phyloP scores from a whole-genome alignment of 306 rosid species.

The Trifolium repens region DNA sequence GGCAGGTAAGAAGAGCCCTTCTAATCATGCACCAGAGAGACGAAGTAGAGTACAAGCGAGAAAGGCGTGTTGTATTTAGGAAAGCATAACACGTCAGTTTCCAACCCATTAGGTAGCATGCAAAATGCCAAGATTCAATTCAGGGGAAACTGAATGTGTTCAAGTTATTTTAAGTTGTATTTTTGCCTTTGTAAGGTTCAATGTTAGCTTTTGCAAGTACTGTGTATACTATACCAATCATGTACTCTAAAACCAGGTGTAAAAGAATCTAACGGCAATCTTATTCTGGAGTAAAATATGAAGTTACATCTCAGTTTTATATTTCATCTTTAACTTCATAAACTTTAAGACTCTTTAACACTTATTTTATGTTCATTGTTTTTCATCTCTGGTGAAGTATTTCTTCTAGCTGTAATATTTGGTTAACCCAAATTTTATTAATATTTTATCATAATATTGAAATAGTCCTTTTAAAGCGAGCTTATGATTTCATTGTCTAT shows the following conservation, averaged over 20 bases:
- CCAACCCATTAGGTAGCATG: neutral
- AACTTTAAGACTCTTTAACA: too few relatives aligned
- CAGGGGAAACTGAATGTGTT: slow-evolving; percentile 11
- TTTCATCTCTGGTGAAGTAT: too few relatives aligned
- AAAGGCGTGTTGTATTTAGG: slow-evolving; percentile 75
- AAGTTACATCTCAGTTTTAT: neutral
- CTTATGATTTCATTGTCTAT: too few relatives aligned
- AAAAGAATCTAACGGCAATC: neutral
- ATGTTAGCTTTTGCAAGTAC: slow-evolving; percentile 15
- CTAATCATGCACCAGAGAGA: slow-evolving; percentile 98
- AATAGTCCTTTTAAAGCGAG: too few relatives aligned
- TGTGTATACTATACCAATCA: slow-evolving; percentile 9
- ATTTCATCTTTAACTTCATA: neutral
- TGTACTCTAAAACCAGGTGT: neutral
- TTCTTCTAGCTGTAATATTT: too few relatives aligned
- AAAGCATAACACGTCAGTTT: slow-evolving; percentile 57
- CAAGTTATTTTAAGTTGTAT: slow-evolving; percentile 7
- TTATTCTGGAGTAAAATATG: neutral
- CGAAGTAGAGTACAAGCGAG: slow-evolving; percentile 98
- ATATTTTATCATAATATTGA: too few relatives aligned
- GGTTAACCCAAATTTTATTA: too few relatives aligned
- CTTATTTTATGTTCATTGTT: too few relatives aligned
- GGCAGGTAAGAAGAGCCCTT: slow-evolving; percentile 97
- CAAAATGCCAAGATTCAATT: neutral
- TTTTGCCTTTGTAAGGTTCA: neutral